Conservation (phyloP, 225 moss, liverwort and hornwort species). For the Takakia lepidozioides region DNA sequence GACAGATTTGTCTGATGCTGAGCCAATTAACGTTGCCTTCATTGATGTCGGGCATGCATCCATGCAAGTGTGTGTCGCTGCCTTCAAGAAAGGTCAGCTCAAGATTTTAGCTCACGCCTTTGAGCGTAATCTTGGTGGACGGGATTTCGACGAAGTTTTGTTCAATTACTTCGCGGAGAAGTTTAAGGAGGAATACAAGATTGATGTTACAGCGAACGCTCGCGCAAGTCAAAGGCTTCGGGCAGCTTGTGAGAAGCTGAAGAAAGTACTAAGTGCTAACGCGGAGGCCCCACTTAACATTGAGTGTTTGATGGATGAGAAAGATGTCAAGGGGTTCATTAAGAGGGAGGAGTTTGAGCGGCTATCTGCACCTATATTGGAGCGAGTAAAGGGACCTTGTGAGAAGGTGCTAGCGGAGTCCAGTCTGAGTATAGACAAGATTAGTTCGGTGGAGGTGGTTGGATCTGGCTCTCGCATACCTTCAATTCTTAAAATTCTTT, state of each 20-base stretch:
- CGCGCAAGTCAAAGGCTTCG: constrained; percentile 78
- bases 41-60: constrained; percentile 96
- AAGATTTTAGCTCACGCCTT: constrained; percentile 77
- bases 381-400: constrained; percentile 87
- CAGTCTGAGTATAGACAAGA: constrained; percentile 51
- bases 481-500: constrained; percentile 74
- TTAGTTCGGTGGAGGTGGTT: constrained; percentile 85
- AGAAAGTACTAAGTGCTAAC: constrained; percentile 94
- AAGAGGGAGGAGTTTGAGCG: constrained; percentile 92
- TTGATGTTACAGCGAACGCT: constrained; percentile 58
- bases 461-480: constrained; percentile 98
- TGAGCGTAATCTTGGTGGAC: constrained; percentile 80
- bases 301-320: constrained; percentile 99
- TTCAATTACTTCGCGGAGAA: constrained; percentile 76
- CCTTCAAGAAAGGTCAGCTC: constrained; percentile 98
- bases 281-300: constrained; percentile 81
- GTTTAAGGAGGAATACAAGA: constrained; percentile 85
- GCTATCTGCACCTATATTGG: constrained; percentile 63
- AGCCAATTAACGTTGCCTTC: constrained; percentile 92
- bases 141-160: constrained; percentile 95
- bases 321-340: constrained; percentile 69
- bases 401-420: constrained; percentile 83
- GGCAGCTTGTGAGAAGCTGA: constrained; percentile 72
- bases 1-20: constrained; percentile 82
- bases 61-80: constrained; percentile 95